Evolutionary conservation across 2,329 filamentous ascomycete genomes (phyloP), one percentile per base, ranked within the genome.

Genomic region (Pseudogymnoascus sp.): DNA sequence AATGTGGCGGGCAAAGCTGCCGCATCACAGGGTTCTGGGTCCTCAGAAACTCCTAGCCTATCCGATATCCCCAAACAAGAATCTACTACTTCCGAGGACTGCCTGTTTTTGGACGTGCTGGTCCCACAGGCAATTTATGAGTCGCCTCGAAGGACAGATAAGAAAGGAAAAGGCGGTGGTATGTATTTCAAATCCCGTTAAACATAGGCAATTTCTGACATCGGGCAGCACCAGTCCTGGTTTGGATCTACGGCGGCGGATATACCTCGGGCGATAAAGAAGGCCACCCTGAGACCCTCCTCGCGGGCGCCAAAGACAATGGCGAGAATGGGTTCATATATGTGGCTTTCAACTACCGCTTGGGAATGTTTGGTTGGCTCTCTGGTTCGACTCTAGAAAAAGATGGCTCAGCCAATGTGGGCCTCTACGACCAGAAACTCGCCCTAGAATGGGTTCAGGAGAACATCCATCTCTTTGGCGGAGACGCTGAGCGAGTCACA

Each of bases 381-480:
- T 80, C 28, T 73, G 81, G 16, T 75, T 77, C 4, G 22, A 78
- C 71, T 22, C 72, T 81, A 43, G 74, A 77, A 35, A 67, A 62
- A 7, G 72, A 78, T 65, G 80, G 79, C 3, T 75, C 74, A 2
- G 73, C 79, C 2, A 84, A 84, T 67, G 77, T 76, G 6, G 82
- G 77, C 2, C 72, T 84, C 0, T 74, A 78, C 59, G 82, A 85
- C 64, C 83, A 86, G 68, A 76, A 80, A 10, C 73, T 84, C 16
- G 82, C 82, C 19, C 72, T 87, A 6, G 75, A 84, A 67, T 87
- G 84, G 84, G 77, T 86, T 3, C 77, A 82, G 62, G 69, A 78
- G 35, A 74, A 84, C 64, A 84, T 85, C 63, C 72, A 79, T 67
- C 71, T 77, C 8, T 86, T 85, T 66, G 82, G 83, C 7, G 83